A percentile compares a stretch with the other conserved stretches of the same genome.
Evolutionary conservation across 2,329 filamentous ascomycete species (phyloP).

Genomic region (Ustilaginoidea virens): DNA sequence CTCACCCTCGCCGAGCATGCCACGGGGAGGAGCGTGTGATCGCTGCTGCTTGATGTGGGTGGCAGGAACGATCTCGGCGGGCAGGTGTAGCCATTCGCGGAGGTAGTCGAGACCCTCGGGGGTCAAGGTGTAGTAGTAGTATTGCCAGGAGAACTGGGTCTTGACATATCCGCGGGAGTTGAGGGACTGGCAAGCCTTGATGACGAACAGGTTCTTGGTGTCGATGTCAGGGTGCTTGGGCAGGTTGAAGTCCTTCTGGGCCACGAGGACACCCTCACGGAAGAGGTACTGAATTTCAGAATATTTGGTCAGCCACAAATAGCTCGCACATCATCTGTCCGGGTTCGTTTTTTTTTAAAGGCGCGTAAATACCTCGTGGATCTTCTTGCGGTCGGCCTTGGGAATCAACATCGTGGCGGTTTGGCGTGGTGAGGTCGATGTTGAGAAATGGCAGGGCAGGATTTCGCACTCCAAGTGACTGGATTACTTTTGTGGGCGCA

Average conservation of each 20-base stretch:
- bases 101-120: constrained; percentile 99
- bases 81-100: constrained; percentile 99
- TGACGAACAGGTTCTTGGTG: constrained; percentile 98
- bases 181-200: constrained; percentile 98
- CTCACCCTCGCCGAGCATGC: constrained; percentile 86
- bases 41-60: constrained; percentile 99
- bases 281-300: constrained; percentile 64
- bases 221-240: constrained; percentile 97
- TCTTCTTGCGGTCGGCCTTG: constrained; percentile 99
- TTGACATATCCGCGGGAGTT: constrained; percentile 97
- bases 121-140: constrained; percentile 99
- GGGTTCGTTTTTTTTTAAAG: constrained; percentile 1
- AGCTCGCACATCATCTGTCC: too few species aligned
- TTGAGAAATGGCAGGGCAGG: constrained; percentile 30
- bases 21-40: constrained; percentile 92
- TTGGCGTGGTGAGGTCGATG: constrained; percentile 33
- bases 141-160: constrained; percentile 99
- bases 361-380: constrained; percentile 54
- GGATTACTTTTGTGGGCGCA: constrained; percentile 29
- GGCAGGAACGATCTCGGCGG: constrained; percentile 96
- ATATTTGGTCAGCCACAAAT: constrained; percentile 12
- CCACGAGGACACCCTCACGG: constrained; percentile 84
- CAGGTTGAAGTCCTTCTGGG: constrained; percentile 98
- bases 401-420: constrained; percentile 85
- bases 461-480: constrained; percentile 22